These are phyloP conservation scores for Myxozyma neglecta DNA, from an alignment of 805 yeast genomes.

Conservation along the genomic window DNA sequence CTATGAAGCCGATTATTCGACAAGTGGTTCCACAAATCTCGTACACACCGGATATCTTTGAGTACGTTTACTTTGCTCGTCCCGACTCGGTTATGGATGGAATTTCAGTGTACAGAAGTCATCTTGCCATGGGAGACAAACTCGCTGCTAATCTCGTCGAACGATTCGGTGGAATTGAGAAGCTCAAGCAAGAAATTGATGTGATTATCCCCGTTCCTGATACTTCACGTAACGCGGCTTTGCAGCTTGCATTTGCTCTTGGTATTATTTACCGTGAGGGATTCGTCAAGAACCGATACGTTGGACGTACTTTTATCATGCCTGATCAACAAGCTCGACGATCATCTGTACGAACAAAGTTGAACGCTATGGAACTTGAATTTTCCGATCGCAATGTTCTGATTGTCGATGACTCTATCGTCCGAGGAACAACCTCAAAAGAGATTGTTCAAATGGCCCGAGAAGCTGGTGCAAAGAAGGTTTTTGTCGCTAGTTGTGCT, in stretches of 20 bases:
- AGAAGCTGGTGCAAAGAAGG: conserved; percentile 95
- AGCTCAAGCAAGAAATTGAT: conserved; percentile 63
- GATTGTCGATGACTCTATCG: conserved; percentile 94
- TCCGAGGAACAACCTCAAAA: conserved; percentile 94
- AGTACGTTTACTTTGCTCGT: conserved; percentile 96
- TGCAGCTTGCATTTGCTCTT: conserved; percentile 83
- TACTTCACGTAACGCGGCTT: conserved; percentile 93
- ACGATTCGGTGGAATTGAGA: conserved; percentile 47
- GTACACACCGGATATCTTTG: conserved; percentile 94
- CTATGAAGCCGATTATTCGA: conserved; percentile 71
- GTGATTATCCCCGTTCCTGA: conserved; percentile 98
- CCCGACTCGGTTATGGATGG: conserved; percentile 97
- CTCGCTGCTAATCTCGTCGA: conserved; percentile 68
- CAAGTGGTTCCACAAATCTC: conserved; percentile 78
- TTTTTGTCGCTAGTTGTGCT: conserved; percentile 95
- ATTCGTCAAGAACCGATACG: conserved; percentile 92
- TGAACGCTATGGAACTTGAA: conserved; percentile 94
- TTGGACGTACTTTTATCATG: conserved; percentile 98
- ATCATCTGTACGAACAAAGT: conserved; percentile 88
- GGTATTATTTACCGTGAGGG: conserved; percentile 91
- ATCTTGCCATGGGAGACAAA: conserved; percentile 90
- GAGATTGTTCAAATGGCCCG: conserved; percentile 98
- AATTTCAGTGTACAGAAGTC: conserved; percentile 89
- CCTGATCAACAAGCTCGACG: conserved; percentile 94
- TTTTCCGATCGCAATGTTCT: conserved; percentile 81